Evolutionary conservation across 2,329 filamentous ascomycete species (phyloP).

Genomic region (Mollisiaceae sp.): DNA sequence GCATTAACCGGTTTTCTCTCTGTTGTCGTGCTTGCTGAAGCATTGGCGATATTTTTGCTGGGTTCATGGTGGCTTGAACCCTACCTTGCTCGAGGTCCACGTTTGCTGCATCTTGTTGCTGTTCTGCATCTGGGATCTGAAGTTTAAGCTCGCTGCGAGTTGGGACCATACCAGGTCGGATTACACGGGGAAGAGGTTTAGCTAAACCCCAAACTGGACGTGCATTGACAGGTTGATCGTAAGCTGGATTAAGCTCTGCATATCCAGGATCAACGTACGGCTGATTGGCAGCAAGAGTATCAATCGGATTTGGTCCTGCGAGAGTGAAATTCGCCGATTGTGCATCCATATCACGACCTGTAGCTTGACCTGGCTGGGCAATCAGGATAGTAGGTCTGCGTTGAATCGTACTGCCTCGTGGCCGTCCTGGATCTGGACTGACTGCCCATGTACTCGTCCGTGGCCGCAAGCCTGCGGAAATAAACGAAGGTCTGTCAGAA

Average conservation of each 20-base stretch:
- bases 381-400: slow-evolving; percentile 26
- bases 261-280: slow-evolving; percentile 42
- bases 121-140: slow-evolving; percentile 43
- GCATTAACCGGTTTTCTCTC: slow-evolving; percentile 32
- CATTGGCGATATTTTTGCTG: slow-evolving; percentile 32
- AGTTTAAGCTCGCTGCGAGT: slow-evolving; percentile 47
- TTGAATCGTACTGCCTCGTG: slow-evolving; percentile 20
- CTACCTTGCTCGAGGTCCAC: slow-evolving; percentile 50
- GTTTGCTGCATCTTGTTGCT: slow-evolving; percentile 45
- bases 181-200: slow-evolving; percentile 58
- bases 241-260: slow-evolving; percentile 57
- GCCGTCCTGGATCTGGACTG: slow-evolving; percentile 7
- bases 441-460: slow-evolving; percentile 27
- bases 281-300: slow-evolving; percentile 44
- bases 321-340: slow-evolving; percentile 38
- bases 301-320: slow-evolving; percentile 35
- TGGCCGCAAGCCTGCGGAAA: slow-evolving; percentile 24
- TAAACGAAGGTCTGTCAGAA: slow-evolving; percentile 22
- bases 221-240: slow-evolving; percentile 54
- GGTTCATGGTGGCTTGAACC: slow-evolving; percentile 42
- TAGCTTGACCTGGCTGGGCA: slow-evolving; percentile 13
- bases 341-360: slow-evolving; percentile 24
- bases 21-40: slow-evolving; percentile 32
- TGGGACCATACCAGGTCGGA: slow-evolving; percentile 58
- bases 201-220: slow-evolving; percentile 60